Percentiles rank a stretch among this genome's conserved stretches.
Evolutionary conservation across 371 early-diverging fungal species (phyloP).

Genomic region (Mycotypha africana): DNA sequence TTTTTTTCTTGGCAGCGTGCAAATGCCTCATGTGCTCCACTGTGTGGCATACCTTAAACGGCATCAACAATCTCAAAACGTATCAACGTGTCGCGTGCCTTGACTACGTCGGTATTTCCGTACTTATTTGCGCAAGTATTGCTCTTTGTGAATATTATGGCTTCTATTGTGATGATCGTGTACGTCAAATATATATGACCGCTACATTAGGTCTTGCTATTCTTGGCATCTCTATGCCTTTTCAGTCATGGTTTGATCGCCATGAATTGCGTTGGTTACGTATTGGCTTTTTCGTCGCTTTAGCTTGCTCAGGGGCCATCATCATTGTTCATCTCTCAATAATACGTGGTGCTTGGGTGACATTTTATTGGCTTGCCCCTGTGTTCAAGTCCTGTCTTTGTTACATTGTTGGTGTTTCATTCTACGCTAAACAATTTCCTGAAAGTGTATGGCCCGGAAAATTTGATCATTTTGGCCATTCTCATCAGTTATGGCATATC

Average conservation of each 20-base stretch:
- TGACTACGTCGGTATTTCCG: slow-evolving; percentile 83
- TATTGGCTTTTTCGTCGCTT: slow-evolving; percentile 44
- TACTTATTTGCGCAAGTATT: slow-evolving; percentile 63
- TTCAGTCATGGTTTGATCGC: slow-evolving; percentile 42
- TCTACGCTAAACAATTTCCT: slow-evolving; percentile 71
- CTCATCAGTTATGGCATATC: slow-evolving; percentile 80
- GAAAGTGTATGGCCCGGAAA: slow-evolving; percentile 70
- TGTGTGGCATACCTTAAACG: slow-evolving; percentile 66
- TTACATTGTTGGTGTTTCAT: slow-evolving; percentile 36
- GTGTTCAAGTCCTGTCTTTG: slow-evolving; percentile 36
- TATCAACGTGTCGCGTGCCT: slow-evolving; percentile 53
- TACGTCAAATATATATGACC: slow-evolving; percentile 60
- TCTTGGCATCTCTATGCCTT: slow-evolving; percentile 40
- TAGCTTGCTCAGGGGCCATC: slow-evolving; percentile 60
- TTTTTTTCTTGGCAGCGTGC: slow-evolving; percentile 60
- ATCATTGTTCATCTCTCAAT: slow-evolving; percentile 55
- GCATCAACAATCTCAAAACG: slow-evolving; percentile 63
- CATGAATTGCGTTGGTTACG: slow-evolving; percentile 41
- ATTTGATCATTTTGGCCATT: slow-evolving; percentile 69
- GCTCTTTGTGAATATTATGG: slow-evolving; percentile 62
- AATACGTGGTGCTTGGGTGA: slow-evolving; percentile 49
- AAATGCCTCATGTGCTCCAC: slow-evolving; percentile 72
- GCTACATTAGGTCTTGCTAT: slow-evolving; percentile 43
- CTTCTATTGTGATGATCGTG: slow-evolving; percentile 66
- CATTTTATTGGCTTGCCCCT: slow-evolving; percentile 38